Base-by-base conservation (phyloP, 768 basidiomycete species). In the Naganishia onofrii region DNA sequence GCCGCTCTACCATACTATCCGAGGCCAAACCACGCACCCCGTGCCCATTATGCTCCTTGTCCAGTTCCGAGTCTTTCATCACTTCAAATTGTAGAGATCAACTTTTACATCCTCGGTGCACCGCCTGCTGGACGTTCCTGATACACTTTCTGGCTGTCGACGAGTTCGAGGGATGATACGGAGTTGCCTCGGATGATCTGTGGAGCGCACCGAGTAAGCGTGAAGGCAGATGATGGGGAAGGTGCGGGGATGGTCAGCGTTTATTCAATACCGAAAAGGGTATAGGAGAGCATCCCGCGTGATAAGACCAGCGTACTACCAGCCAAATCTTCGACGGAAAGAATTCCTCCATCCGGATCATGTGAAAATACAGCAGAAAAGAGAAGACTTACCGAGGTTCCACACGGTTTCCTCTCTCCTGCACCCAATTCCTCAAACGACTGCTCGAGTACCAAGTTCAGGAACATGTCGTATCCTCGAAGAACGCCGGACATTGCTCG, bases 121-220 rank as follows among this genome's bases (percentile, higher is more conserved):
- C 38, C 60, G 3, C 21, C 38, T 29, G 38, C 19, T 36, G 60
- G 38, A 44, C 60, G 60, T 46, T 70, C 70, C 31, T 67, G 70
- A 48, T 63, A 71, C 19, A 72, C 71, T 53, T 68, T 68, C 31
- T 63, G 58, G 29, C 57, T 34, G 73, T 81, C 78, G 44, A 81
- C 58, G 28, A 81, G 66, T 69, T 97, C 94, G 90, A 96, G 94
- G 70, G 91, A 92, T 66, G 92, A 92, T 54, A 98, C 92, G 70
- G 91, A 94, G 84, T 95, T 97, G 58, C 94, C 94, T 51, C 94
- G 90, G 76, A 98, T 91, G 74, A 97, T 92, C 94, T 97, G 81
- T 28, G 31, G 53, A 44, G 38, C 34, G 36, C 36, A 17, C n/a
- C n/a, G 46, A n/a, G 19, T 28, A 13, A 54, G 44, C n/a, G n/a